These are phyloP conservation scores for Eimeria praecox DNA, from an alignment of 169 alveolate genomes.

Conservation along the genomic window DNA sequence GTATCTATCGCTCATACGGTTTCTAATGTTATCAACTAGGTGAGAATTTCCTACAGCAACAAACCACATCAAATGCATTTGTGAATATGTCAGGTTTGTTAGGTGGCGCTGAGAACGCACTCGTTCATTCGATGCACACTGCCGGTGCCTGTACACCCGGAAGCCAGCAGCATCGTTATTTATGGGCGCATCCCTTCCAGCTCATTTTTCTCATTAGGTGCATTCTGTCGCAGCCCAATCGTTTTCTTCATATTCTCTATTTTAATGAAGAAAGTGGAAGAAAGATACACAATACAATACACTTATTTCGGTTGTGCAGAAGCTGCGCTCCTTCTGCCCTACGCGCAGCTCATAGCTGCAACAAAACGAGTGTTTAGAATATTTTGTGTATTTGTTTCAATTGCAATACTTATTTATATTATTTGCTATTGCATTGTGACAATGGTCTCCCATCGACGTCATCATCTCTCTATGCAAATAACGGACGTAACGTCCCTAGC, in stretches of 20 bases:
- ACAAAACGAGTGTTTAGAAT: not conserved
- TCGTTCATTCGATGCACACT: not conserved
- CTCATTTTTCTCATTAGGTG: not conserved
- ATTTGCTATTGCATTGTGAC: not conserved
- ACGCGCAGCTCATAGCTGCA: not conserved
- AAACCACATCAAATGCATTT: not conserved
- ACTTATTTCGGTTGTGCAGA: not conserved
- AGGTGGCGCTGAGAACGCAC: not conserved
- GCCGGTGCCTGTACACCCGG: not conserved
- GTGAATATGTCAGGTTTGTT: not conserved
- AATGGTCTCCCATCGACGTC: not conserved
- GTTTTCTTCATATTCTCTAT: not conserved
- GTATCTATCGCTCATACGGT: too few species aligned
- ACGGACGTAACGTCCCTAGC: not conserved
- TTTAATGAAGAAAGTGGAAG: not conserved
- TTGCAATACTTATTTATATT: too few species aligned
- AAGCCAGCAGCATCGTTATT: not conserved
- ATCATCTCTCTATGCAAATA: not conserved
- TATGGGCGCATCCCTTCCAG: not conserved
- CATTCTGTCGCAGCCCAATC: not conserved
- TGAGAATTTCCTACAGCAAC: not conserved
- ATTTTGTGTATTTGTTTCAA: not conserved
- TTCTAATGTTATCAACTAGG: too few species aligned
- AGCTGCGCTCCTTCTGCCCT: not conserved
- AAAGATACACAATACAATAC: not conserved